Evolutionary conservation across 192 early-diverging fungal genomes (phyloP), one percentile per base, ranked within the genome.

Genomic region (Kappamyces sp.): DNA sequence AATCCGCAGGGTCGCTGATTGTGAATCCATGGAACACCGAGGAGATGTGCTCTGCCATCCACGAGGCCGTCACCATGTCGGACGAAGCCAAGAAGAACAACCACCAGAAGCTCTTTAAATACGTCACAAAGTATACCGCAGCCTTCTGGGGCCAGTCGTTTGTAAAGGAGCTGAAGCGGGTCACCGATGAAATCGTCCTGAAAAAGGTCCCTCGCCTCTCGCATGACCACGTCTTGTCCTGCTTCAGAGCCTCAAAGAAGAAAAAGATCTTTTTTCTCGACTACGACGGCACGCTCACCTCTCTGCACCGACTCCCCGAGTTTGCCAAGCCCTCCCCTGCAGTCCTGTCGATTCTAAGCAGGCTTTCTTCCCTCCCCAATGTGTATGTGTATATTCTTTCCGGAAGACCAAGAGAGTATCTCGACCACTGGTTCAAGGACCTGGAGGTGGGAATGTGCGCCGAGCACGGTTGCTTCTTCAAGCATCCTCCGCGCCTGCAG

Each of bases 11-110:
- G 10, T 89, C 97, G 1, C 82, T 98, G 33, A 92, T 98, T 67
- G 90, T 98, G 58, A 99, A 99, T 73, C 94, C 97, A 35, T 99
- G 97, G 97, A 97, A 96, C 72, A 99, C 90, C 0, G 93, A 92
- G 55, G 96, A 98, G 54, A 76, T 99, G 7, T 78, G 95, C 1
- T 80, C 86, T 40, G 93, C 88, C 3, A 86, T 97, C 64, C 69
- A 89, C 66, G 87, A 89, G 42, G 97, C 97, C 2, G 88, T 99
- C 31, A 87, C 88, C 0, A 98, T 98, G 97, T 71, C 91, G 1
- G 82, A 88, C 2, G 86, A 88, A 40, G 69, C 81, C 48, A 80
- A 90, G 47, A 83, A 86, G 60, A 67, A 72, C 46, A 95, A 92
- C 74, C 90, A 96, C 66, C 82, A 89, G 60, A 97, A 91, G 70